These are phyloP conservation scores for Wallacemonas rigidus DNA, from an alignment of 208 protist genomes.

Conservation along the genomic window DNA sequence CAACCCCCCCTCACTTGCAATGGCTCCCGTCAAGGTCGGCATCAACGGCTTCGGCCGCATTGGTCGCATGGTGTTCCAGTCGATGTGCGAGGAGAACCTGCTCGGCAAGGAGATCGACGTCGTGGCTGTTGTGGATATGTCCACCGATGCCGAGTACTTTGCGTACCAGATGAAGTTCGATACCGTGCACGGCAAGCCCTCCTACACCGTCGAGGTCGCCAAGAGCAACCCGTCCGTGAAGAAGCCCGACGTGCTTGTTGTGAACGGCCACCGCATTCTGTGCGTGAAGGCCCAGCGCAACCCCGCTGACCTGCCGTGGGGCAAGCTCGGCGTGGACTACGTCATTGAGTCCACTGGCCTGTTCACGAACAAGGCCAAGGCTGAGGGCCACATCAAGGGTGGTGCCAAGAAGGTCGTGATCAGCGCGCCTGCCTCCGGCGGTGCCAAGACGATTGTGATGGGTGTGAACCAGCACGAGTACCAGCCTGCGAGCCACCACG, in stretches of 20 bases:
- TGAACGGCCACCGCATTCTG: slow-evolving; percentile 50
- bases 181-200: slow-evolving; percentile 92
- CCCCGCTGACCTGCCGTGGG: slow-evolving; percentile 94
- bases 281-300: slow-evolving; percentile 56
- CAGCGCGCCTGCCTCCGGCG: slow-evolving; percentile 95
- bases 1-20: background rate
- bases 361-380: slow-evolving; percentile 81
- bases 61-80: slow-evolving; percentile 92
- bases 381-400: slow-evolving; percentile 85
- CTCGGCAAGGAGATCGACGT: slow-evolving; percentile 70
- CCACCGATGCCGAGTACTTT: slow-evolving; percentile 93
- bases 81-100: slow-evolving; percentile 55
- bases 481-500: slow-evolving; percentile 34
- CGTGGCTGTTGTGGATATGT: slow-evolving; percentile 96
- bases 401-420: slow-evolving; percentile 98
- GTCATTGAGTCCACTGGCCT: slow-evolving; percentile 98
- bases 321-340: slow-evolving; percentile 81
- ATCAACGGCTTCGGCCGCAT: slow-evolving; percentile 98
- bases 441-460: slow-evolving; percentile 98
- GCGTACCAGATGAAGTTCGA: slow-evolving; percentile 94
- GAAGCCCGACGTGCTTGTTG: slow-evolving; percentile 62
- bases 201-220: slow-evolving; percentile 41
- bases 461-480: slow-evolving; percentile 94
- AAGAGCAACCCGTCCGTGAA: slow-evolving; percentile 40
- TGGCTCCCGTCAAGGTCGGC: slow-evolving; percentile 65